phyloP scores from a whole-genome alignment of 129 eudicot species.

The Chrysanthemum seticuspe region DNA sequence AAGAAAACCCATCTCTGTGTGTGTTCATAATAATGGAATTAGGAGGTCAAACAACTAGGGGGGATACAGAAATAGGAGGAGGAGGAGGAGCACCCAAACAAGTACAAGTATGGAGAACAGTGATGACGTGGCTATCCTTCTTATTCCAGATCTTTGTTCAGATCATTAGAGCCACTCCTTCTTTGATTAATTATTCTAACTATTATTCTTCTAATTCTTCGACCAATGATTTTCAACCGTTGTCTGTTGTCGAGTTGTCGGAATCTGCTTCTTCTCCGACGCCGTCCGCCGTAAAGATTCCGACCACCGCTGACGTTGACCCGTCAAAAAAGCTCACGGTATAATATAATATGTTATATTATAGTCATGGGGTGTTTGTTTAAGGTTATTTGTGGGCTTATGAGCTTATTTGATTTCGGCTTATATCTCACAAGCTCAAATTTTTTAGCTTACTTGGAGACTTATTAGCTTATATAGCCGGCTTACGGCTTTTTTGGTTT shows the following conservation, averaged over 20 bases:
- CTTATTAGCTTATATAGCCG: too few relatives aligned
- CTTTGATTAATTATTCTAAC: slow-evolving; percentile 45
- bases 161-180: slow-evolving; percentile 89
- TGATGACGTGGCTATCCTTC: slow-evolving; percentile 83
- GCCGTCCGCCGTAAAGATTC: slow-evolving; percentile 33
- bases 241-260: slow-evolving; percentile 65
- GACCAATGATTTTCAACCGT: slow-evolving; percentile 59
- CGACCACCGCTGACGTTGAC: slow-evolving; percentile 28
- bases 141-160: slow-evolving; percentile 94
- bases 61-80: slow-evolving; percentile 30
- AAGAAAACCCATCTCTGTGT: not conserved
- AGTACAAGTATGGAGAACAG: slow-evolving; percentile 78
- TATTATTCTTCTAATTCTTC: slow-evolving; percentile 42
- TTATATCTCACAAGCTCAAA: too few relatives aligned
- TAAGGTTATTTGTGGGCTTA: too few relatives aligned
- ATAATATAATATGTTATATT: not conserved
- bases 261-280: slow-evolving; percentile 38
- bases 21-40: slow-evolving; percentile 59
- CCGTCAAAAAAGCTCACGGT: slow-evolving; percentile 61
- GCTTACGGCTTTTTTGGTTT: too few relatives aligned
- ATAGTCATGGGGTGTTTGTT: not conserved
- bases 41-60: slow-evolving; percentile 45
- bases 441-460: too few relatives aligned
- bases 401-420: too few relatives aligned
- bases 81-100: slow-evolving; percentile 75